phyloP scores from a whole-genome alignment of 2,329 filamentous ascomycete species.

The Sporothrix phasma region DNA sequence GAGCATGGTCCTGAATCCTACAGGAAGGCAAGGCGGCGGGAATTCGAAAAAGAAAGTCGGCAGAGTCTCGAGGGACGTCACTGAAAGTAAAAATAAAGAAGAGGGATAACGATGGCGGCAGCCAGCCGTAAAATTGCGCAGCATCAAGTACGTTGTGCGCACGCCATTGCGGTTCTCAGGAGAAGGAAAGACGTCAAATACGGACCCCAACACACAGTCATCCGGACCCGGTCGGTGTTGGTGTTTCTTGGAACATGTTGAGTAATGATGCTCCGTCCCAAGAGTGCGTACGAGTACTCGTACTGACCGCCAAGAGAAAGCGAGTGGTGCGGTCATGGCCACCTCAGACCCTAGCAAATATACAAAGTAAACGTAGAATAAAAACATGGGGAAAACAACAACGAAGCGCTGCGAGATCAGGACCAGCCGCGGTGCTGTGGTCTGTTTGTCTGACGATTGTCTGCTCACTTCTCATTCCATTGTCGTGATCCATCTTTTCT shows the following conservation, averaged over 20 bases:
- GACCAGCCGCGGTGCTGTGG: background rate
- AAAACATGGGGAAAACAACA: background rate
- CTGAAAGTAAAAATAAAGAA: too few species aligned
- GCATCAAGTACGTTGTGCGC: background rate
- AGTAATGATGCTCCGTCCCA: background rate
- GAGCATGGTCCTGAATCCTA: background rate
- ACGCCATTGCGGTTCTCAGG: background rate
- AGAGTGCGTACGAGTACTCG: too few species aligned
- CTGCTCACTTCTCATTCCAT: too few species aligned
- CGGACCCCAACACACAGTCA: background rate
- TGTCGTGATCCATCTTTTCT: background rate
- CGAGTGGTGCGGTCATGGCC: too few species aligned
- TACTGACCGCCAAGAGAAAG: too few species aligned
- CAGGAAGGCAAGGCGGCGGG: background rate
- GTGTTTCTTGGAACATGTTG: background rate
- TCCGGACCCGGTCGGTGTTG: background rate
- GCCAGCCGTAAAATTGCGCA: conserved; percentile 7
- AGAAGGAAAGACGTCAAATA: background rate
- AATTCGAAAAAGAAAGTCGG: background rate
- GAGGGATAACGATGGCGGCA: conserved; percentile 2
- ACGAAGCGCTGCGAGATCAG: background rate
- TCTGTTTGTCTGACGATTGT: conserved; percentile 2
- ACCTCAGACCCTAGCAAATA: too few species aligned
- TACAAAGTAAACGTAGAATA: too few species aligned
- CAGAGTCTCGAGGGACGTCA: too few species aligned